A percentile compares a stretch with the other conserved stretches of the same genome.
Conservation (phyloP, 805 yeast species). For the Pichia kluyveri region DNA sequence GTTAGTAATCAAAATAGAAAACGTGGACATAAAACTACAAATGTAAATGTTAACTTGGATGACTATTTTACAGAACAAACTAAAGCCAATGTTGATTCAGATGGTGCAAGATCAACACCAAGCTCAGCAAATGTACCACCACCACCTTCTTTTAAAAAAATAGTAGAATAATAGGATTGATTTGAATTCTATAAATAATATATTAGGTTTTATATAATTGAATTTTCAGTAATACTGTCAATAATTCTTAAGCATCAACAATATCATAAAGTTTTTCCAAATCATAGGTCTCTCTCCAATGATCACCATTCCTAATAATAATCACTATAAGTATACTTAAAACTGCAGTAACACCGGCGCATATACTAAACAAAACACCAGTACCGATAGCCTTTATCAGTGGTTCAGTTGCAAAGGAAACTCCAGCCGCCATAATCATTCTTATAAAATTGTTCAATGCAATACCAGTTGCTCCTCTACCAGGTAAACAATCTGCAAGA, state of each 20-base stretch:
- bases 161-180: too few relatives aligned
- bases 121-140: conserved; percentile 2
- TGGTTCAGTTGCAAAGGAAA: conserved; percentile 70
- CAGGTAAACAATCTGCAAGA: conserved; percentile 76
- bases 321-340: conserved; percentile 34
- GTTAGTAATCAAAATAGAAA: conserved; percentile 2
- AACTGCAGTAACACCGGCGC: conserved; percentile 47
- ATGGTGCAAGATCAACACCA: conserved; percentile 13
- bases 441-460: conserved; percentile 73
- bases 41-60: conserved; percentile 21
- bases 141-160: conserved; percentile 5
- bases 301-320: conserved; percentile 47
- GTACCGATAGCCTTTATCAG: conserved; percentile 55
- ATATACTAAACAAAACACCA: conserved; percentile 62
- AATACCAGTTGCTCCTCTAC: conserved; percentile 82
- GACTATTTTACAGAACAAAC: conserved; percentile 35
- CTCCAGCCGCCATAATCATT: conserved; percentile 64
- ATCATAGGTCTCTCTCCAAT: conserved; percentile 57
- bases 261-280: conserved; percentile 47
- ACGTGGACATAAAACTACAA: not conserved
- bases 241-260: conserved; percentile 20
- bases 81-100: conserved; percentile 31
- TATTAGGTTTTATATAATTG: too few relatives aligned
- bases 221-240: too few relatives aligned
- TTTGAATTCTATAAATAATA: too few relatives aligned